Evolutionary conservation across 2,329 filamentous ascomycete genomes (phyloP).

Genomic region (Apiospora arundinis): DNA sequence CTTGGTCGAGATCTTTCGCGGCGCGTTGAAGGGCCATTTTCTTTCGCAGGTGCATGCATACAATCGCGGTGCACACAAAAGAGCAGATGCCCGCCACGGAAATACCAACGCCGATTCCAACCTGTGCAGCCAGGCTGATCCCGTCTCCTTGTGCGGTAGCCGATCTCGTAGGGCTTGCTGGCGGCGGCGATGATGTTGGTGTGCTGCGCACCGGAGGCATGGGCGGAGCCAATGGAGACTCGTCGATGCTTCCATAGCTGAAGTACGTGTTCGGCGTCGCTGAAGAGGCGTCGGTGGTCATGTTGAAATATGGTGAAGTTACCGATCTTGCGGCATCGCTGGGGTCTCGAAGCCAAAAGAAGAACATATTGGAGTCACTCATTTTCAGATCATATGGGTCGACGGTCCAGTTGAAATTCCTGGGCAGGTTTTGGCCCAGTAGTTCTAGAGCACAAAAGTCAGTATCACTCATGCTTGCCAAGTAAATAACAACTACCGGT

Average conservation of each 20-base stretch:
- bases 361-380: constrained; percentile 2
- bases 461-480: neutral
- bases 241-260: neutral
- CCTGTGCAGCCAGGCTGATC: neutral
- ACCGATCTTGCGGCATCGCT: neutral
- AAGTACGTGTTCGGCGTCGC: neutral
- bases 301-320: neutral
- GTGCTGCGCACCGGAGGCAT: neutral
- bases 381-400: neutral
- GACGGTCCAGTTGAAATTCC: constrained; percentile 8
- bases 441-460: neutral
- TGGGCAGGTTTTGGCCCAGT: neutral
- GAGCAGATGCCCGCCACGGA: neutral
- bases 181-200: neutral
- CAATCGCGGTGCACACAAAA: constrained; percentile 1
- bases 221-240: neutral
- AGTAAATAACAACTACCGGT: neutral
- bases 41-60: constrained; percentile 1
- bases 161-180: neutral
- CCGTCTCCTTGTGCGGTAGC: neutral
- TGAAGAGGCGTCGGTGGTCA: neutral
- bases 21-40: neutral
- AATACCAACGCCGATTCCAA: neutral
- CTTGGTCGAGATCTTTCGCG: neutral
- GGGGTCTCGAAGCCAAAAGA: constrained; percentile 4